These are phyloP conservation scores for Stellera chamaejasme DNA, from an alignment of 345 rosid genomes.

Conservation along the genomic window DNA sequence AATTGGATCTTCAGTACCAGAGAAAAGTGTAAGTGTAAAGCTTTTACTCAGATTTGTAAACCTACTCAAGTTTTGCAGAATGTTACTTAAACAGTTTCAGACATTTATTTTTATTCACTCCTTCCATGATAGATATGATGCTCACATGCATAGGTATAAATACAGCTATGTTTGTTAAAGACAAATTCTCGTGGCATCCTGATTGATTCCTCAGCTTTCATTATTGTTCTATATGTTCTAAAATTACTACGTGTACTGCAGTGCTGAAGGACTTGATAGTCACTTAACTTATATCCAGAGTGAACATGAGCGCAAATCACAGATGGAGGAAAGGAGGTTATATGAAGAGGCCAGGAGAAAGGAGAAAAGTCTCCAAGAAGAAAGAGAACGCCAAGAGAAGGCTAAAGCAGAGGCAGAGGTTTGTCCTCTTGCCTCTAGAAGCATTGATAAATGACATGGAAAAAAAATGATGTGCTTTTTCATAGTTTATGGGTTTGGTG, in stretches of 20 bases:
- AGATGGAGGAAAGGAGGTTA: constrained; percentile 81
- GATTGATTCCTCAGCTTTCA: not conserved
- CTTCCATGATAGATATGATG: too few relatives aligned
- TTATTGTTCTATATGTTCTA: constrained; percentile 9
- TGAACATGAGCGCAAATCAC: constrained; percentile 75
- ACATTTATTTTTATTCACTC: not conserved
- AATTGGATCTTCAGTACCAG: constrained; percentile 73
- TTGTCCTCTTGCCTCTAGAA: constrained; percentile 15
- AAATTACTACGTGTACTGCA: constrained; percentile 18
- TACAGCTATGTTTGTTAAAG: not conserved
- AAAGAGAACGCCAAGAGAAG: constrained; percentile 71
- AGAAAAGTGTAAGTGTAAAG: constrained; percentile 58
- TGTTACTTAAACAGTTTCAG: constrained; percentile 8
- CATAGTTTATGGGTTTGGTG: not conserved
- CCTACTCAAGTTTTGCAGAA: not conserved
- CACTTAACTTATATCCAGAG: constrained; percentile 81
- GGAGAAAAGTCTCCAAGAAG: constrained; percentile 76
- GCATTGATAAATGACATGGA: not conserved
- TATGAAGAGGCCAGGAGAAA: constrained; percentile 83
- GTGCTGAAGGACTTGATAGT: constrained; percentile 93
- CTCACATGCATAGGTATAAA: not conserved
- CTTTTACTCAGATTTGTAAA: not conserved
- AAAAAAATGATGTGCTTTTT: not conserved
- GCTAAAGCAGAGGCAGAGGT: constrained; percentile 91
- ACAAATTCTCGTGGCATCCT: not conserved